Conservation (phyloP, 2,329 filamentous ascomycete genomes). For the Aspergillus tanneri region DNA sequence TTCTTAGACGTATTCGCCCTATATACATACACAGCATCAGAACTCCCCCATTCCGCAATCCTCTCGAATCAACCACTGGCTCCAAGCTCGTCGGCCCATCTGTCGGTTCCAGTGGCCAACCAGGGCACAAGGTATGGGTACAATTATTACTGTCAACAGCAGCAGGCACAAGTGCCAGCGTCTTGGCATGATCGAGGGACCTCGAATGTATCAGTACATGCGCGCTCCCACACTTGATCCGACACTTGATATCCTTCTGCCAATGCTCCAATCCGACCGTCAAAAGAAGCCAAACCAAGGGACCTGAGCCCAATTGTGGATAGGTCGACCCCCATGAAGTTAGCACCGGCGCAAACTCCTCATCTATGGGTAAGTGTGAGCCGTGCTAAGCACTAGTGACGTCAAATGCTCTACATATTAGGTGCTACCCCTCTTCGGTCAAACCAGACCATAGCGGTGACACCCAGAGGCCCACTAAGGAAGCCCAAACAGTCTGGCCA, state of each 20-base stretch:
- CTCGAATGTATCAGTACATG: too few species aligned
- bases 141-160: too few species aligned
- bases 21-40: slow-evolving; percentile 28
- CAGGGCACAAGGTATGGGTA: too few species aligned
- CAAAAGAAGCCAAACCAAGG: too few species aligned
- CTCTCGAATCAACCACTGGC: slow-evolving; percentile 22
- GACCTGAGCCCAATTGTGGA: too few species aligned
- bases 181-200: too few species aligned
- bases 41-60: not conserved
- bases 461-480: slow-evolving; percentile 62
- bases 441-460: slow-evolving; percentile 17
- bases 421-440: slow-evolving; percentile 13
- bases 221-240: too few species aligned
- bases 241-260: slow-evolving; percentile 8
- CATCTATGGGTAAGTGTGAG: slow-evolving; percentile 24
- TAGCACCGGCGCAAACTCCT: slow-evolving; percentile 14
- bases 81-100: slow-evolving; percentile 21
- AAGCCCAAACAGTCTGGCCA: slow-evolving; percentile 73
- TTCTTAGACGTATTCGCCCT: slow-evolving; percentile 28
- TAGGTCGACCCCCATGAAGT: slow-evolving; percentile 34
- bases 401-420: slow-evolving; percentile 8
- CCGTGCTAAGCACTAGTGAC: not conserved
- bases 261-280: slow-evolving; percentile 2
- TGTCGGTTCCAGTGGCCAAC: slow-evolving; percentile 11
- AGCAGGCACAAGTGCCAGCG: too few species aligned